Percentiles rank a stretch among this genome's conserved stretches.
Conservation (phyloP, 2,329 filamentous ascomycete genomes). For the Blastomyces percursus region DNA sequence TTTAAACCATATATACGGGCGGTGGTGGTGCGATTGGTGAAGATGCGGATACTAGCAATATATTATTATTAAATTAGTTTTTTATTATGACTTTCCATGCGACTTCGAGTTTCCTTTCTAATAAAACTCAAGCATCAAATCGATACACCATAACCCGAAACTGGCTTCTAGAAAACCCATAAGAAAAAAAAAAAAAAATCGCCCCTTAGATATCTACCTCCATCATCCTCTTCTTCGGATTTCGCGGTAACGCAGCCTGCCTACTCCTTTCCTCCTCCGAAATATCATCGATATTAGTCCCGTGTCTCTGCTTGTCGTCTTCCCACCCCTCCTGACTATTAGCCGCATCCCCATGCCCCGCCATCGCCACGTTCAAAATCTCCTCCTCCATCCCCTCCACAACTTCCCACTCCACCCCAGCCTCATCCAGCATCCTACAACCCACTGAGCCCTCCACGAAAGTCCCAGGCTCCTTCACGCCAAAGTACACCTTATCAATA, state of each 20-base stretch:
- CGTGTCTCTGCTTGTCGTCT: slow-evolving; percentile 16
- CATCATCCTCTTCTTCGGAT: slow-evolving; percentile 41
- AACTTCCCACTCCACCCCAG: slow-evolving; percentile 62
- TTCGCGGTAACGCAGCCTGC: slow-evolving; percentile 29
- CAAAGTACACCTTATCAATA: slow-evolving; percentile 72
- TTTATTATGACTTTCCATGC: neutral
- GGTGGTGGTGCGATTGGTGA: neutral
- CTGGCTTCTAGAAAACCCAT: neutral
- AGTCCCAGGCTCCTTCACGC: slow-evolving; percentile 77
- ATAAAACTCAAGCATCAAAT: neutral
- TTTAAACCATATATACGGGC: neutral
- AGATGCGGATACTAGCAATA: neutral
- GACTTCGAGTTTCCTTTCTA: neutral
- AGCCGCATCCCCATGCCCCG: slow-evolving; percentile 53
- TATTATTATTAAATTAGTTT: neutral
- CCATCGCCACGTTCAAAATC: slow-evolving; percentile 71
- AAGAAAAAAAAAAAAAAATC: neutral
- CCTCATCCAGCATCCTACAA: slow-evolving; percentile 55
- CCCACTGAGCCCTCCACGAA: slow-evolving; percentile 80
- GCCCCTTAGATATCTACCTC: slow-evolving; percentile 19
- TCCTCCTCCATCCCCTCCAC: slow-evolving; percentile 66
- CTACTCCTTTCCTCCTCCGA: slow-evolving; percentile 29
- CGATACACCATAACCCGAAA: neutral
- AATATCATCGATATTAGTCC: slow-evolving; percentile 30
- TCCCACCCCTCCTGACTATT: slow-evolving; percentile 20